phyloP scores from a whole-genome alignment of 2,329 filamentous ascomycete species.

The Cladosporium halotolerans region DNA sequence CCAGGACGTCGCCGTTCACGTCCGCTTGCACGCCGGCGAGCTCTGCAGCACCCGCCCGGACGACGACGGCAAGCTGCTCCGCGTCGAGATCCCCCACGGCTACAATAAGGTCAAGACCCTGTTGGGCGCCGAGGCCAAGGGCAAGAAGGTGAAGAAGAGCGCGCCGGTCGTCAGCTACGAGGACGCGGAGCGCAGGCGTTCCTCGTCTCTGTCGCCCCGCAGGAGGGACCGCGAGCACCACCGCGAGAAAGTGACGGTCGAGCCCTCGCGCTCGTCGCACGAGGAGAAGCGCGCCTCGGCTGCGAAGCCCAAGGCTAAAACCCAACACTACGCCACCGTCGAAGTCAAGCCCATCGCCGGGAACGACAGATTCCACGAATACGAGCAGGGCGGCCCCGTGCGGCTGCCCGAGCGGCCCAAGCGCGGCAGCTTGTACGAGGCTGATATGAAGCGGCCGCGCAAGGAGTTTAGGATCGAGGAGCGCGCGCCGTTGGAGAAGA shows the following conservation, averaged over 20 bases:
- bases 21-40: conserved; percentile 1
- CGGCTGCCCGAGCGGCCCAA: conserved; percentile 5
- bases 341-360: conserved; percentile 2
- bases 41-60: conserved; percentile 13
- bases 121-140: conserved; percentile 34
- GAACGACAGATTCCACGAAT: neutral
- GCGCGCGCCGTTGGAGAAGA: neutral
- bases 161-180: conserved; percentile 37
- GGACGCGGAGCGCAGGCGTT: conserved; percentile 18
- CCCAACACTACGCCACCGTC: conserved; percentile 14
- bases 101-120: conserved; percentile 37
- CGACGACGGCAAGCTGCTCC: conserved; percentile 36
- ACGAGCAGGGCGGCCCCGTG: conserved; percentile 1
- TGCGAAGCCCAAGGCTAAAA: neutral
- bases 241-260: conserved; percentile 11
- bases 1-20: conserved; percentile 4
- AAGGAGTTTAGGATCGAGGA: conserved; percentile 10
- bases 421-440: conserved; percentile 9
- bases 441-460: conserved; percentile 7
- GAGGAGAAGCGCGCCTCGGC: conserved; percentile 4
- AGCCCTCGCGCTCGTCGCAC: conserved; percentile 12
- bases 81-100: conserved; percentile 38
- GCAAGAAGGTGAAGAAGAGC: conserved; percentile 12
- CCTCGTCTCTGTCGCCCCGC: conserved; percentile 22
- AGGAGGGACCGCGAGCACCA: conserved; percentile 26